Base-by-base conservation (phyloP, 192 early-diverging fungal species). In the Gaertneriomyces sp. region DNA sequence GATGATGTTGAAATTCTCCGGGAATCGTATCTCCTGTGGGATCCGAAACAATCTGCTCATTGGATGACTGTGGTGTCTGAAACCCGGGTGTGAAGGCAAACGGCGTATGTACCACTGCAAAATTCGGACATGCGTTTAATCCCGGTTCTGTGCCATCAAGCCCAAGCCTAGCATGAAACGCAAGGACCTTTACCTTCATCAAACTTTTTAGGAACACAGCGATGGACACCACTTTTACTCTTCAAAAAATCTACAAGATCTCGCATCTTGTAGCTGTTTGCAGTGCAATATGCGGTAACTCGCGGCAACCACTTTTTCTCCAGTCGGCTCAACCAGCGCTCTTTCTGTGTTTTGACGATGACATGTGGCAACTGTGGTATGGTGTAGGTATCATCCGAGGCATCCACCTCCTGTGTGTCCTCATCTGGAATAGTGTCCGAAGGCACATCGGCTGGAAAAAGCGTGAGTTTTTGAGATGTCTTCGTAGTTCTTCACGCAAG, bases 381-480 rank as follows among this genome's bases (percentile, higher is more conserved):
- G 17, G 12, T 63, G 55, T 67, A 53, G 4, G 61, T 52, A 17
- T 68, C 19, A 11, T 42, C 45, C 16, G 64, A 55, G 10, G 53
- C 7, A 20, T 42, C 44, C 4, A 58, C 69, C 11, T 54, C 54
- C n/a, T 39, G 47, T 17, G 40, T 42, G 16, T 58, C 46, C 7
- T 19, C 7, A 11, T 38, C 60, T 33, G 25, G 25, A 33, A 33
- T 33, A 12, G 6, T 8, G 7, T 19, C 49, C 6, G 39, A 12
- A 8, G 58, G 40, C 4, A 53, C 86, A 40, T 91, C 87, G 50
- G 89, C 87, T 6, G 94, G 92, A 53, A 96, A 90, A n/a, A 96
- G 74, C 17, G 88, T 90, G 17, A 96, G 78, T 78, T 96, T 96
- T 69, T 94, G 94, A 53, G 91, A 89, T 14, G 88, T 92, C 74